These are phyloP conservation scores for Solanum virginianum DNA, from an alignment of 257 asterid species.

Conservation along the genomic window DNA sequence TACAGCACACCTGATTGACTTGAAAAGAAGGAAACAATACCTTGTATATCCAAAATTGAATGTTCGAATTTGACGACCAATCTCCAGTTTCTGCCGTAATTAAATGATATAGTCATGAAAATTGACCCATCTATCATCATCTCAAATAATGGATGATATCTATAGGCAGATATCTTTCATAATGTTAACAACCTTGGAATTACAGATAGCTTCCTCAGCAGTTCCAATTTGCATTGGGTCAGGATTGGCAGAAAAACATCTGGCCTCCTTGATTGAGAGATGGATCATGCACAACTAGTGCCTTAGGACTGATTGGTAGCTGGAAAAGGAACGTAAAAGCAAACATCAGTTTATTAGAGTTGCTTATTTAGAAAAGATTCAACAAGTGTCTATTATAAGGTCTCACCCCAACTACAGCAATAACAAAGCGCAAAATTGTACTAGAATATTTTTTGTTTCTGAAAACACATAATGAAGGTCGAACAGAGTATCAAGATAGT, in stretches of 20 bases:
- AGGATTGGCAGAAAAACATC: conserved; percentile 4
- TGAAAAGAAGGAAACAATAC: conserved; percentile 11
- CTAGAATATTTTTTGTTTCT: background rate
- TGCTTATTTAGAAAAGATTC: background rate
- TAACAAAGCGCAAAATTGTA: background rate
- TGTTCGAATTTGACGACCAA: conserved; percentile 49
- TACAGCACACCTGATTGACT: background rate
- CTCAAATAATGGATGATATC: background rate
- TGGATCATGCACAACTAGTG: background rate
- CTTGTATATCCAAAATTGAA: conserved; percentile 47
- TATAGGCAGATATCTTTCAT: background rate
- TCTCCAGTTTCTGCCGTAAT: conserved; percentile 44
- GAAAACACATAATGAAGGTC: background rate
- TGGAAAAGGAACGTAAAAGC: conserved; percentile 29
- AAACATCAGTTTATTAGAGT: background rate
- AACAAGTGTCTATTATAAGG: background rate
- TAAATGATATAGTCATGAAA: background rate
- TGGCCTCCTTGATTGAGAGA: background rate
- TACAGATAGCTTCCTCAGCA: conserved; percentile 6
- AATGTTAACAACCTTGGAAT: conserved; percentile 33
- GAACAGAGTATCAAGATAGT: background rate
- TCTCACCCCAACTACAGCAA: background rate
- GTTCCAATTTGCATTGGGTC: conserved; percentile 9
- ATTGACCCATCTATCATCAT: background rate
- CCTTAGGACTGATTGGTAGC: background rate